These are phyloP conservation scores for Saccharomycopsis synnaedendra DNA, from an alignment of 805 yeast species.

Conservation along the genomic window DNA sequence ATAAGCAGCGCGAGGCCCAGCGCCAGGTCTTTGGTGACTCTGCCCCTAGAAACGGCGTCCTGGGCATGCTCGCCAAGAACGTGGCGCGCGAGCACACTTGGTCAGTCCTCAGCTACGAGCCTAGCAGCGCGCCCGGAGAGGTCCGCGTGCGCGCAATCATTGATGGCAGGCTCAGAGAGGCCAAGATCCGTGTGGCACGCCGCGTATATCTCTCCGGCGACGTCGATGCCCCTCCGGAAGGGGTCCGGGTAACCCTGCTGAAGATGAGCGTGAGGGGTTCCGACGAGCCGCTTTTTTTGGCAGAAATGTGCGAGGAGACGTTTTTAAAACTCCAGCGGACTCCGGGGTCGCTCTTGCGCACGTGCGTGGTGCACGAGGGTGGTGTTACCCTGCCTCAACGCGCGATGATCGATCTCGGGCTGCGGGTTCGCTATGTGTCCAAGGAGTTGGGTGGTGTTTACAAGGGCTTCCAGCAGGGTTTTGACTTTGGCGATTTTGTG, in stretches of 20 bases:
- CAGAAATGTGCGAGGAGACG: constrained; percentile 50
- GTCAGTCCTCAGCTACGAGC: constrained; percentile 70
- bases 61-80: constrained; percentile 59
- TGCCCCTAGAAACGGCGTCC: constrained; percentile 37
- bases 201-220: constrained; percentile 46
- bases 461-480: constrained; percentile 76
- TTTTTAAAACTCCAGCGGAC: constrained; percentile 43
- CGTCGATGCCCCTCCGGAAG: constrained; percentile 24
- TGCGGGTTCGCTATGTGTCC: constrained; percentile 58
- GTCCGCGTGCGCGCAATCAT: constrained; percentile 62
- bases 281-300: constrained; percentile 24
- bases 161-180: constrained; percentile 60
- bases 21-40: constrained; percentile 63
- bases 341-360: constrained; percentile 52
- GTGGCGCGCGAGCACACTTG: constrained; percentile 78
- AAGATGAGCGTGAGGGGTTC: constrained; percentile 46
- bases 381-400: constrained; percentile 58
- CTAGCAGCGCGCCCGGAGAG: constrained; percentile 56
- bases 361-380: constrained; percentile 61
- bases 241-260: background rate
- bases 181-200: constrained; percentile 66
- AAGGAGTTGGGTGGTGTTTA: constrained; percentile 75
- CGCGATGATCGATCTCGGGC: constrained; percentile 70
- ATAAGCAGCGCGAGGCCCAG: constrained; percentile 61
- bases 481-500: constrained; percentile 47